Evolutionary conservation across 148 eudicot genomes (phyloP).

Genomic region (Hydrangea macrophylla): DNA sequence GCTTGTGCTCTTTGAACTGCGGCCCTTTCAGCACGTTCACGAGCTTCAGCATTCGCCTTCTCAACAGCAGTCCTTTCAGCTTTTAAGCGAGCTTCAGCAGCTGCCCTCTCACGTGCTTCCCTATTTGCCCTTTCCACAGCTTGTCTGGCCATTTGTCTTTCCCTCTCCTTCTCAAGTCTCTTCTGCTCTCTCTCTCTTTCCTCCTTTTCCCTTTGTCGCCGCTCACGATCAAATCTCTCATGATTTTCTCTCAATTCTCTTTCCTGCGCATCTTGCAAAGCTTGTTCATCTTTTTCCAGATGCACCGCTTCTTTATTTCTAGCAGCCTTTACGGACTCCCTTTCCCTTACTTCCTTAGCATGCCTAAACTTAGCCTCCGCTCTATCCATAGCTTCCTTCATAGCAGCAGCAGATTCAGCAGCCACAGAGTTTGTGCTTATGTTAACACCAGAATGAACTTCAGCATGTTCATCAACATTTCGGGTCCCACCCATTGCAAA

Average conservation of each 20-base stretch:
- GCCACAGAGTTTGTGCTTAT: constrained; percentile 54
- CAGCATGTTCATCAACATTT: constrained; percentile 32
- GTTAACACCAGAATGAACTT: constrained; percentile 42
- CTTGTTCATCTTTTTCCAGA: constrained; percentile 37
- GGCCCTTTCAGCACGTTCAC: constrained; percentile 56
- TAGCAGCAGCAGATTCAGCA: constrained; percentile 84
- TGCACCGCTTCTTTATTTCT: constrained; percentile 46
- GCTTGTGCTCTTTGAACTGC: constrained; percentile 78
- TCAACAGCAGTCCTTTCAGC: constrained; percentile 62
- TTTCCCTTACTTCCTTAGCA: constrained; percentile 70
- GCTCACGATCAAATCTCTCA: constrained; percentile 51
- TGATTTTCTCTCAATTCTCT: constrained; percentile 47
- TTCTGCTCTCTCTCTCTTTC: constrained; percentile 59
- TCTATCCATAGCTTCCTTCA: constrained; percentile 88
- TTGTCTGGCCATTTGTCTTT: constrained; percentile 56
- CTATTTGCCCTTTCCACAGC: constrained; percentile 83
- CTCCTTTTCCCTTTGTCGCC: constrained; percentile 40
- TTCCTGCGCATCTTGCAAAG: constrained; percentile 34
- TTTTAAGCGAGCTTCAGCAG: constrained; percentile 49
- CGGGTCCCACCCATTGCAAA: constrained; percentile 51
- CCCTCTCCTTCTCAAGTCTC: constrained; percentile 55
- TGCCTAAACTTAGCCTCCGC: constrained; percentile 81
- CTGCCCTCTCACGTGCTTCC: constrained; percentile 69
- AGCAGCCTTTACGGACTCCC: constrained; percentile 60
- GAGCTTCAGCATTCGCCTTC: constrained; percentile 61